phyloP scores from a whole-genome alignment of 768 basidiomycete species.

The Artomyces pyxidatus region DNA sequence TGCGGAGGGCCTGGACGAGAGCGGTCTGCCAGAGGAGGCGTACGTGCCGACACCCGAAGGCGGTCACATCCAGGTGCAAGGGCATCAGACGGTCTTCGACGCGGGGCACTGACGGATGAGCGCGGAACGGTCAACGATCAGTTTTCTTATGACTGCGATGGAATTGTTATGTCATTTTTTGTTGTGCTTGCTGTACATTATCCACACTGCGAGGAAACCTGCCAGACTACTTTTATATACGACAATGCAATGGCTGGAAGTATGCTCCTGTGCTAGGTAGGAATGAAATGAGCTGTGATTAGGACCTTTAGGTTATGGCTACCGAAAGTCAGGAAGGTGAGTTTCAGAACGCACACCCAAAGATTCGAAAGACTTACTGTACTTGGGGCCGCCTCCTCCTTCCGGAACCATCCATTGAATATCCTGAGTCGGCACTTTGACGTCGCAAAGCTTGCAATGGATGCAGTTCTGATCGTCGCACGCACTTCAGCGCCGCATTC shows the following conservation, averaged over 20 bases:
- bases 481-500: slow-evolving; percentile 14
- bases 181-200: too few relatives aligned
- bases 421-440: slow-evolving; percentile 95
- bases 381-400: slow-evolving; percentile 94
- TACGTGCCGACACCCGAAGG: slow-evolving; percentile 67
- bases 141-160: too few relatives aligned
- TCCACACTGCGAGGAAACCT: too few relatives aligned
- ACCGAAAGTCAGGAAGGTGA: neutral
- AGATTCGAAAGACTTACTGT: too few relatives aligned
- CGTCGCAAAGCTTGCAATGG: slow-evolving; percentile 92
- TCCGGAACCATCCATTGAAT: slow-evolving; percentile 97
- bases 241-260: too few relatives aligned
- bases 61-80: slow-evolving; percentile 45
- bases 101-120: too few relatives aligned
- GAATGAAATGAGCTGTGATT: too few relatives aligned
- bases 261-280: too few relatives aligned
- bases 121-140: too few relatives aligned
- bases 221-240: too few relatives aligned
- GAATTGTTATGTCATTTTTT: too few relatives aligned
- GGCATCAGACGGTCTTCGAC: slow-evolving; percentile 62
- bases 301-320: neutral
- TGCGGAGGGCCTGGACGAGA: slow-evolving; percentile 88
- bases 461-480: slow-evolving; percentile 65
- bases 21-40: slow-evolving; percentile 64
- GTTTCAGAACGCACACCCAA: too few relatives aligned